A percentile compares a stretch with the other conserved stretches of the same genome.
phyloP scores from a whole-genome alignment of 2,329 filamentous ascomycete genomes.

The Allantophomopsis lycopodina region DNA sequence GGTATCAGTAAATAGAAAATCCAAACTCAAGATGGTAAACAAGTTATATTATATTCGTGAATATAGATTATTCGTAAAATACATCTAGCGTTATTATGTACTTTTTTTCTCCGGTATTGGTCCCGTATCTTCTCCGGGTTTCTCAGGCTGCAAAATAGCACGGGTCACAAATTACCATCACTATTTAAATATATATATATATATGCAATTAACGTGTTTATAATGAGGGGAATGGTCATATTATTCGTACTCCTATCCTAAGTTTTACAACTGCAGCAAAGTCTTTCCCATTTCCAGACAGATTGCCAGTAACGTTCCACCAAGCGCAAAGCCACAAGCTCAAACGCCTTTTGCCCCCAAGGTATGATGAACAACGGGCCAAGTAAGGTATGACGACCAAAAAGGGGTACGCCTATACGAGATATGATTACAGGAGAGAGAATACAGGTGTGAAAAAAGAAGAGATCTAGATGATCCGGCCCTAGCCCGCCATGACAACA shows the following conservation, averaged over 20 bases:
- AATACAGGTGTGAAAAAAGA: constrained; percentile 15
- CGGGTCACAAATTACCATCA: no score
- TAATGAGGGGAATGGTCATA: constrained; percentile 20
- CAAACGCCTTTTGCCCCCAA: constrained; percentile 19
- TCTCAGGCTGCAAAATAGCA: no score
- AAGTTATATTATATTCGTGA: no score
- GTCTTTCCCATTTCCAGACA: constrained; percentile 7
- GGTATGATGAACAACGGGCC: constrained; percentile 14
- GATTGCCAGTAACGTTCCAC: constrained; percentile 7
- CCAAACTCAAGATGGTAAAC: no score
- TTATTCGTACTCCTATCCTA: constrained; percentile 32
- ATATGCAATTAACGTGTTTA: no score
- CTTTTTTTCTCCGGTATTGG: no score
- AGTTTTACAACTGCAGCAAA: constrained; percentile 21
- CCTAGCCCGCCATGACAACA: constrained; percentile 2
- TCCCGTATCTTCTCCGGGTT: no score
- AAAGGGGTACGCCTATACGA: constrained; percentile 14
- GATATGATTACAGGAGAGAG: constrained; percentile 18
- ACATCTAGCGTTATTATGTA: no score
- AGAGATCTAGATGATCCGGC: constrained; percentile 16
- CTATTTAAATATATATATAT: no score
- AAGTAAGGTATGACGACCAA: constrained; percentile 14
- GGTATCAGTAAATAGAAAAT: no score
- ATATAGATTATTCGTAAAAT: no score
- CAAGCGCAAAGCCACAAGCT: constrained; percentile 14